Base-by-base conservation (phyloP, 805 yeast species). In the Metschnikowia reukaufii region DNA sequence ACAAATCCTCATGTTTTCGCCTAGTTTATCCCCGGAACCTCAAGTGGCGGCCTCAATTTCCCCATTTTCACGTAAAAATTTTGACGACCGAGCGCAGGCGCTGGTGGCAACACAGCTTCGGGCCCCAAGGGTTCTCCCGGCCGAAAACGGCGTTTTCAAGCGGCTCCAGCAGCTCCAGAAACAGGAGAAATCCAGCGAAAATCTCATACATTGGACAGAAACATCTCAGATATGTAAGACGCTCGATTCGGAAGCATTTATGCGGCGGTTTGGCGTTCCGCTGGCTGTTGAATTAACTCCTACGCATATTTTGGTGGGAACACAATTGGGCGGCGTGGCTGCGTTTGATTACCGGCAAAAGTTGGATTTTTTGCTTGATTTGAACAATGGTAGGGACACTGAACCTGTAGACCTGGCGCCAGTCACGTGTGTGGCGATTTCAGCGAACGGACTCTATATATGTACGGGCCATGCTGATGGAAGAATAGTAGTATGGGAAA, bases 381-480 rank as follows among this genome's bases (percentile, higher is more conserved):
- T 20, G 25, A 12, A 4, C 6, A 15, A n/a, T n/a, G 18, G 8
- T n/a, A 27, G 17, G 17, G 19, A 27, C 10, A 38, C 6, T 17
- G 31, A 38, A 17, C 15, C 8, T 25, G 2, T 4, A 25, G 9
- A 21, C 18, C 29, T 25, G 23, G 18, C 31, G 23, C 30, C 42
- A 3, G 47, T 33, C 19, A 27, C 38, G 34, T 42, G 44, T 13
- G 29, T 36, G 18, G 47, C 48, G 6, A 81, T 88, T 0, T 74
- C 86, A 0, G 50, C 79, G 2, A 58, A 91, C 60, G 84, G 87
- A 1, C 73, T 85, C 0, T 78, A 76, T 56, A 52, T 89, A 2
- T 88, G 86, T 0, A 84, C 82, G 0, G 96, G 96, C 1, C 81
- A 77, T 53, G 68, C 72, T 4, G 66, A 74, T 18, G 98, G 97